Conservation (phyloP, 2,329 filamentous ascomycete genomes). For the Botrytis sinoallii region DNA sequence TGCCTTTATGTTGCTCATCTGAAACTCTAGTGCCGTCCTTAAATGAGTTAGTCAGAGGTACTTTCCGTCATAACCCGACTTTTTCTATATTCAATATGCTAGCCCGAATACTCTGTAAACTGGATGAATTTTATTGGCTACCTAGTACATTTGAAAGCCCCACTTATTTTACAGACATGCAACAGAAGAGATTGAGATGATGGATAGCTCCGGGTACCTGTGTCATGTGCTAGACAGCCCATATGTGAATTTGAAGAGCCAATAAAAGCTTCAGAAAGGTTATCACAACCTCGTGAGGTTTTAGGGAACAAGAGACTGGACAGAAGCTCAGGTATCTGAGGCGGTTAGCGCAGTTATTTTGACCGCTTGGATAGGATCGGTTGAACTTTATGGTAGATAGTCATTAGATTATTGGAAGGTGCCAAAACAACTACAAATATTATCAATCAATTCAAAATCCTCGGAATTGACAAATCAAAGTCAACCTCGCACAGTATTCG, state of each 20-base stretch:
- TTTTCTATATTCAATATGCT: neutral
- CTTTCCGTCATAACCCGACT: neutral
- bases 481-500: accelerated
- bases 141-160: neutral
- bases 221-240: neutral
- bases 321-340: neutral
- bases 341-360: neutral
- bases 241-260: neutral
- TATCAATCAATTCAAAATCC: neutral
- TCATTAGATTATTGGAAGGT: neutral
- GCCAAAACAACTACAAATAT: neutral
- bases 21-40: neutral
- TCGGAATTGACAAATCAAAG: neutral
- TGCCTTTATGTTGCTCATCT: neutral
- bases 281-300: neutral
- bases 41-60: neutral
- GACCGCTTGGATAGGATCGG: neutral
- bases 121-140: neutral
- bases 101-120: neutral
- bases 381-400: neutral
- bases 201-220: neutral
- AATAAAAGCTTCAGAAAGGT: neutral
- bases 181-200: neutral
- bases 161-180: neutral
- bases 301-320: neutral